Base-by-base conservation (phyloP, 1,284 basidiomycete species). In the Chondrostereum purpureum region DNA sequence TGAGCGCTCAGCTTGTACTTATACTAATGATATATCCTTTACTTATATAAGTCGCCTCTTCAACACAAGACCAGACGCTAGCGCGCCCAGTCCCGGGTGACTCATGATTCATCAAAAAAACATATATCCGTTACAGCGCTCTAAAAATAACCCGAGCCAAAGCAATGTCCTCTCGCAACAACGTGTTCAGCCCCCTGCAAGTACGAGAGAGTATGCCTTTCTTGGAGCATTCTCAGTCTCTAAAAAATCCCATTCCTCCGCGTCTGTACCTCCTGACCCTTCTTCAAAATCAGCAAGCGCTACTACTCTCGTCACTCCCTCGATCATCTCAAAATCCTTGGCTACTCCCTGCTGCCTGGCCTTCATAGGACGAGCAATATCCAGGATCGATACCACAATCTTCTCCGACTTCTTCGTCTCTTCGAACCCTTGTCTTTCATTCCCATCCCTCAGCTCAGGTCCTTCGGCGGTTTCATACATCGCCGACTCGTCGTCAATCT, bases 271-370 rank as follows among this genome's bases (percentile, higher is more conserved):
- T 38, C 36, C 16, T 38, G 10, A 8, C 10, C 12, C 12, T 38
- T 16, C 36, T 38, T 16, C 16, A 38, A 38, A n/a, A n/a, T n/a
- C n/a, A n/a, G n/a, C n/a, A n/a, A n/a, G n/a, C 17, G 18, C 36
- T 10, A 38, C 17, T 14, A 38, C 36, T 10, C 36, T n/a, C 17
- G 8, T 17, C 8, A 14, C 18, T 10, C 8, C 17, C 36, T 17
- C 10, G n/a, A 38, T 19, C 36, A 38, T 16, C 17, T 38, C 36
- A 38, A 38, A 38, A n/a, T 38, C 36, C 18, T 38, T 38, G n/a
- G 12, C 36, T 17, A 38, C 18, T 17, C 36, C 36, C 18, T 19
- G 10, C 8, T 16, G 36, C 17, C 17, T 38, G 8, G 8, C 27
- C n/a, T 31, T 31, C 36, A 16, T 16, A 14, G 36, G 36, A 8